phyloP scores from a whole-genome alignment of 2,329 filamentous ascomycete species.

The Epichloe hybrida region DNA sequence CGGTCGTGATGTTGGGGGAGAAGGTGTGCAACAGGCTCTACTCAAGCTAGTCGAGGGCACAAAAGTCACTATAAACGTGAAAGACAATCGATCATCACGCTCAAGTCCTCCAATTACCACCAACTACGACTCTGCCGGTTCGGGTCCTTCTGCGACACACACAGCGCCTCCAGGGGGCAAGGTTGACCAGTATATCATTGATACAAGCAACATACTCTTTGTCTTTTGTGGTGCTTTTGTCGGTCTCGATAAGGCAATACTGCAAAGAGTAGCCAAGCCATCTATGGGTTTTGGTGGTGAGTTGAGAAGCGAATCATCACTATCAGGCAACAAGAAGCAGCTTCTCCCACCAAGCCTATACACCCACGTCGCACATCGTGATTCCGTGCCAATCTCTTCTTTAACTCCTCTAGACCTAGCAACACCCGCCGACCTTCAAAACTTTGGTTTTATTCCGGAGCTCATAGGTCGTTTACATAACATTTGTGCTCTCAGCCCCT shows the following conservation, averaged over 20 bases:
- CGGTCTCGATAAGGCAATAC: slow-evolving; percentile 73
- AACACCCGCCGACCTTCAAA: slow-evolving; percentile 63
- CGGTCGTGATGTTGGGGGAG: slow-evolving; percentile 86
- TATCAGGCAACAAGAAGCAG: slow-evolving; percentile 31
- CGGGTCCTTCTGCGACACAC: slow-evolving; percentile 32
- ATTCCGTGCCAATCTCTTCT: slow-evolving; percentile 20
- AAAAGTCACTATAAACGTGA: slow-evolving; percentile 82
- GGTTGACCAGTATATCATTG: slow-evolving; percentile 57
- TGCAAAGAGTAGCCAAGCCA: slow-evolving; percentile 72
- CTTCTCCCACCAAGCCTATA: slow-evolving; percentile 52
- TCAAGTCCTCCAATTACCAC: slow-evolving; percentile 38
- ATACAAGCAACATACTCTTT: slow-evolving; percentile 94
- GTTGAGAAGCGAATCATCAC: slow-evolving; percentile 45
- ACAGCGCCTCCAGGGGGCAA: slow-evolving; percentile 33
- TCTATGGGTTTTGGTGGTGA: slow-evolving; percentile 87
- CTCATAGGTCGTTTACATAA: slow-evolving; percentile 93
- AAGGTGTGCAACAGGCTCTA: slow-evolving; percentile 91
- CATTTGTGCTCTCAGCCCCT: slow-evolving; percentile 68
- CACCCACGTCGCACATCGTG: slow-evolving; percentile 42
- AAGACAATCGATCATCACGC: slow-evolving; percentile 53
- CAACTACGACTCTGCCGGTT: slow-evolving; percentile 33
- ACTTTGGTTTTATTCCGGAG: slow-evolving; percentile 85
- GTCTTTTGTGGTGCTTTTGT: slow-evolving; percentile 95
- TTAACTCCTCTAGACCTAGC: slow-evolving; percentile 54
- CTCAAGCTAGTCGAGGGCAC: slow-evolving; percentile 95